Percentiles rank a stretch among this genome's conserved stretches.
These are phyloP conservation scores for Cladorrhinum samala DNA, from an alignment of 495 filamentous ascomycete species.

Conservation along the genomic window DNA sequence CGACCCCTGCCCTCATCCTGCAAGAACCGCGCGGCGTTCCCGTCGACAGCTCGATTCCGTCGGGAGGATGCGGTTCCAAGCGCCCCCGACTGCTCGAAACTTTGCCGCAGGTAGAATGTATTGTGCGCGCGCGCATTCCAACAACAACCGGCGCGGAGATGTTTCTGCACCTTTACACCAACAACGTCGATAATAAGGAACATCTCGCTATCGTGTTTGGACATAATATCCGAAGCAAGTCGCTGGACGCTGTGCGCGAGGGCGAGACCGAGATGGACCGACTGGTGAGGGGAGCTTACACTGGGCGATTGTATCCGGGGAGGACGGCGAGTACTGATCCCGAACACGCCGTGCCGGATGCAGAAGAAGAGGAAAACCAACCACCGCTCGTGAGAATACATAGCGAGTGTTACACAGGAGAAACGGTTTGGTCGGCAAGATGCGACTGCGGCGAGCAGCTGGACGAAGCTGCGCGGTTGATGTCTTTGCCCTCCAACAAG, in stretches of 20 bases:
- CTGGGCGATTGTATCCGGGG: conserved; percentile 80
- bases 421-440: conserved; percentile 94
- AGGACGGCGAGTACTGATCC: conserved; percentile 56
- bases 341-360: background rate
- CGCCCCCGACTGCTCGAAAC: conserved; percentile 60
- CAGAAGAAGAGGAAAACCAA: background rate
- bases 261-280: conserved; percentile 95
- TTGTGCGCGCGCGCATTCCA: conserved; percentile 78
- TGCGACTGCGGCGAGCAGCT: conserved; percentile 98
- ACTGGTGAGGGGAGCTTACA: conserved; percentile 91
- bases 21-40: conserved; percentile 44
- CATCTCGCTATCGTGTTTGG: conserved; percentile 98
- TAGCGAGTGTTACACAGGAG: conserved; percentile 96
- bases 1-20: conserved; percentile 38
- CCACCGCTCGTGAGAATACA: conserved; percentile 86
- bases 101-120: conserved; percentile 70
- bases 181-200: conserved; percentile 89
- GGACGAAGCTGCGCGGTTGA: conserved; percentile 89
- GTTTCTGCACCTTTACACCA: conserved; percentile 93
- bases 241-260: conserved; percentile 69
- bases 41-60: conserved; percentile 46
- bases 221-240: conserved; percentile 68
- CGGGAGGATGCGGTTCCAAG: conserved; percentile 48
- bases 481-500: conserved; percentile 67
- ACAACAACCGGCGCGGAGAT: conserved; percentile 88